Evolutionary conservation across 257 asterid species (phyloP), one percentile per base, ranked within the genome.

Genomic region (Apocynum venetum): DNA sequence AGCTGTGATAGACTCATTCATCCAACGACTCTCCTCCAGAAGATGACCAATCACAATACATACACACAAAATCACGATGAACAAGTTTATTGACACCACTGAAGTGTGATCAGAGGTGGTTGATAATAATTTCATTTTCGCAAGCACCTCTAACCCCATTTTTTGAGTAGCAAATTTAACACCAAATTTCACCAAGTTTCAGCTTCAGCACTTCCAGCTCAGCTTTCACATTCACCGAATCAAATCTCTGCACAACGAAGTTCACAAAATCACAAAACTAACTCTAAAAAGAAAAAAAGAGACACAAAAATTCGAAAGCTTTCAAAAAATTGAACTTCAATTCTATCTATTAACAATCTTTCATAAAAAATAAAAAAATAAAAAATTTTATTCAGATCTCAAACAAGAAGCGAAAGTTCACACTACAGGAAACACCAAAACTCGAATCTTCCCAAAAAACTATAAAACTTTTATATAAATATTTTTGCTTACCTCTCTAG

Each of bases 1-100:
- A 75, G 99, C 98, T 12, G 99, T 96, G 76, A 93, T 96, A 73
- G 99, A 96, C 81, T 96, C 99, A 80, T 96, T 96, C 94, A 96
- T 93, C 99, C 99, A 96, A 20, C 97, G 93, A 81, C 81, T 88
- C 84, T 96, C 99, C 87, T 96, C 99, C 83, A 93, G 78, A 17
- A 96, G 91, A 88, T 96, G 99, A 82, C 99, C 99, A 36, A 96
- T 84, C 78, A 96, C 92, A 66, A 96, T 90, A 82, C 99, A 96
- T 11, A 93, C 90, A 47, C 96, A 93, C 12, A 96, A 88, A 74
- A 96, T 96, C 0, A 97, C 92, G 72, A 89, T 88, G 53, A 96
- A 96, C 81, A 96, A 80, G 86, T 89, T 88, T 66, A 96, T 88
- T n/a, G 98, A 78, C 57, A 91, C 94, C 76, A 96, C 95, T 31